Evolutionary conservation across 805 yeast species (phyloP).

Genomic region (Osmozyma mogii): DNA sequence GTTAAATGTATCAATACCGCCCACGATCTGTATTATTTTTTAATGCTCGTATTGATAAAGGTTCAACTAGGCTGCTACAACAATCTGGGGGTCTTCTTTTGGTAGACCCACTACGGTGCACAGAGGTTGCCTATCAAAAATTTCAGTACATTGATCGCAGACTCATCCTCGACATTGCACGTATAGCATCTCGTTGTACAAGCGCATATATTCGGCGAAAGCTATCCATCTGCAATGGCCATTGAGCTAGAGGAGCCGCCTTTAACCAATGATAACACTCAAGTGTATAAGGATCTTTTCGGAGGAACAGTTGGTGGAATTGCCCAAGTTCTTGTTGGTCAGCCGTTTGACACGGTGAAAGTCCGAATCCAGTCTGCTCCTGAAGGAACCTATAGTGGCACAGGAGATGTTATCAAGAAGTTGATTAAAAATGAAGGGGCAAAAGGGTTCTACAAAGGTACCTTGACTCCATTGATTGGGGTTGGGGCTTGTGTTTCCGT

Average conservation of each 20-base stretch:
- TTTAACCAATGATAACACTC: slow-evolving; percentile 24
- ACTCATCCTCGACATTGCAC: no score
- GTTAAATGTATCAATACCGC: no score
- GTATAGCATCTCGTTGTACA: no score
- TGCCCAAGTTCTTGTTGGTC: slow-evolving; percentile 92
- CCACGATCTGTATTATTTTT: no score
- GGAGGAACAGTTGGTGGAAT: slow-evolving; percentile 96
- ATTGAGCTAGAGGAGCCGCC: slow-evolving; percentile 38
- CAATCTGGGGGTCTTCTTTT: no score
- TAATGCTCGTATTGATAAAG: no score
- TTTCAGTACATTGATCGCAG: no score
- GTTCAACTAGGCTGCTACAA: no score
- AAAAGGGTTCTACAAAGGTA: slow-evolving; percentile 37
- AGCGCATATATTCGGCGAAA: no score
- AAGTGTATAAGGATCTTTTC: slow-evolving; percentile 66
- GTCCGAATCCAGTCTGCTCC: slow-evolving; percentile 87
- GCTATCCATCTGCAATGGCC: slow-evolving; percentile 26
- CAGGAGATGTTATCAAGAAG: slow-evolving; percentile 68
- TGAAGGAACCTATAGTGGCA: slow-evolving; percentile 63
- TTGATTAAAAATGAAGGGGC: slow-evolving; percentile 44
- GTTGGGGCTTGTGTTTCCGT: slow-evolving; percentile 97
- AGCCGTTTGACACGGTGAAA: slow-evolving; percentile 93
- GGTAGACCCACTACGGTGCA: no score
- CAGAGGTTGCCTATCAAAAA: no score
- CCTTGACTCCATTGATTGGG: slow-evolving; percentile 39